Evolutionary conservation across 2,329 filamentous ascomycete species (phyloP).

Genomic region (Colletotrichum chrysophilum): DNA sequence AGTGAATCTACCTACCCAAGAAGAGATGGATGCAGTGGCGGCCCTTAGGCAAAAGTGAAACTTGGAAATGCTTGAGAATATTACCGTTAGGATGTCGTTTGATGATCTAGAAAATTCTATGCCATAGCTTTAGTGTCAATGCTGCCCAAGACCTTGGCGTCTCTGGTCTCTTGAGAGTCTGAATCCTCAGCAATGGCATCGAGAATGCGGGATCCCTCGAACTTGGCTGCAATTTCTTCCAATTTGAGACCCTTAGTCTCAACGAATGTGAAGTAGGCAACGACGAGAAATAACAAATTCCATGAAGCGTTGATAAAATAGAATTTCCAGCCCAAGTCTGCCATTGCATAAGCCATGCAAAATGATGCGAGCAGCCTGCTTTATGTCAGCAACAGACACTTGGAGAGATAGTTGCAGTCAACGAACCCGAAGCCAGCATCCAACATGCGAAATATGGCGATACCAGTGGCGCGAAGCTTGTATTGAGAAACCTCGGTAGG

Average conservation of each 20-base stretch:
- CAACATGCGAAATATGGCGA: conserved; percentile 33
- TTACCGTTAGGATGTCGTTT: not conserved
- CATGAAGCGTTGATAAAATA: conserved; percentile 34
- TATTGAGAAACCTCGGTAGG: conserved; percentile 36
- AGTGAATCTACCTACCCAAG: not conserved
- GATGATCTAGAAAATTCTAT: not conserved
- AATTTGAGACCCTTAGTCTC: conserved; percentile 33
- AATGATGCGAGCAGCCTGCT: conserved; percentile 29
- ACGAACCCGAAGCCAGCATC: conserved; percentile 32
- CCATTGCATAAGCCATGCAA: conserved; percentile 33
- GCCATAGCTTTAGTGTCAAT: not conserved
- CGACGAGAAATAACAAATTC: conserved; percentile 29
- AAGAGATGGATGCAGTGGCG: not conserved
- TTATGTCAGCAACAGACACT: not conserved
- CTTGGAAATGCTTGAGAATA: not conserved
- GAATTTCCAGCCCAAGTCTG: conserved; percentile 34
- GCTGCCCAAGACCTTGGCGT: not conserved
- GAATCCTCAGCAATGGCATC: not conserved
- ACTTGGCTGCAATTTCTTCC: conserved; percentile 31
- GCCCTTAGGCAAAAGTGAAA: not conserved
- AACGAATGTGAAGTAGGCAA: conserved; percentile 30
- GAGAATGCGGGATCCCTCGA: conserved; percentile 23
- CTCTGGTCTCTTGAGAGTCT: not conserved
- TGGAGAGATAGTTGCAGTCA: not conserved
- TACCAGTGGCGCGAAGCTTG: conserved; percentile 34